phyloP scores from a whole-genome alignment of 257 asterid species.

The Anisodus acutangulus region DNA sequence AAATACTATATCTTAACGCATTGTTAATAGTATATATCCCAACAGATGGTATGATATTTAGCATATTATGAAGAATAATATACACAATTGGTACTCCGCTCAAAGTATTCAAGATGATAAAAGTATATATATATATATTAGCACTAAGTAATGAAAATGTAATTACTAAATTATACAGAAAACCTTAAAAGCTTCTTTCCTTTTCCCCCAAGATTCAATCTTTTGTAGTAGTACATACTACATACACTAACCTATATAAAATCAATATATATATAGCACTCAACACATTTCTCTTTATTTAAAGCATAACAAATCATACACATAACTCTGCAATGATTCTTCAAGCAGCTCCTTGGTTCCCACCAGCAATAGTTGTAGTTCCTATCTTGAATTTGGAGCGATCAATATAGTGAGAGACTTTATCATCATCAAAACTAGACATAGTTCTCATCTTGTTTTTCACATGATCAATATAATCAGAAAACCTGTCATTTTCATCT shows the following conservation, averaged over 20 bases:
- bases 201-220: not conserved
- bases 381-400: slow-evolving; percentile 47
- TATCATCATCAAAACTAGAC: slow-evolving; percentile 41
- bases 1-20: too few species aligned
- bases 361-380: slow-evolving; percentile 39
- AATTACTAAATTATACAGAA: not conserved
- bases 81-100: not conserved
- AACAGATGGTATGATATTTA: not conserved
- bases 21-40: too few species aligned
- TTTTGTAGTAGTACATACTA: not conserved
- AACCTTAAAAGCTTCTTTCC: not conserved
- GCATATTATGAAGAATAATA: not conserved
- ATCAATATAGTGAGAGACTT: slow-evolving; percentile 32
- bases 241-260: not conserved
- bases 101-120: not conserved
- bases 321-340: not conserved
- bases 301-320: not conserved
- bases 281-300: not conserved
- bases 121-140: not conserved
- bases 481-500: slow-evolving; percentile 27
- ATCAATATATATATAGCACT: not conserved
- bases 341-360: not conserved
- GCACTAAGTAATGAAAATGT: not conserved
- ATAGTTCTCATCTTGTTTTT: slow-evolving; percentile 42
- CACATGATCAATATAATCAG: slow-evolving; percentile 44